phyloP scores from a whole-genome alignment of 495 filamentous ascomycete species.

The Hypoxylon trugodes region DNA sequence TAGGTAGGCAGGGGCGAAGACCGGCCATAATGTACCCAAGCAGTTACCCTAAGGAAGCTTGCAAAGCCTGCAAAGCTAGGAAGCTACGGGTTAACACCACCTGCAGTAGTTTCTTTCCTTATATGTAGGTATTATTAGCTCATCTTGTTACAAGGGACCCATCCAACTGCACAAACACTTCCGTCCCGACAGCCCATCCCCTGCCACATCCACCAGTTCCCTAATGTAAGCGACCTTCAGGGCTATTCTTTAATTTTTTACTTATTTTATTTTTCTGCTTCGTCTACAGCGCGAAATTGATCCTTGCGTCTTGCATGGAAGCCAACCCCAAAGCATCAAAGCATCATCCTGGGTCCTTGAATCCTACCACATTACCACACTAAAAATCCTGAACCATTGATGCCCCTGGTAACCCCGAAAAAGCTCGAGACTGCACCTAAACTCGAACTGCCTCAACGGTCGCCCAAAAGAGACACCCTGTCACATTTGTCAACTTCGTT shows the following conservation, averaged over 20 bases:
- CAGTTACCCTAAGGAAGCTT: not conserved
- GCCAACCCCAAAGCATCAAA: conserved; percentile 15
- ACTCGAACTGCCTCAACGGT: conserved; percentile 32
- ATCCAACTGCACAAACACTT: conserved; percentile 30
- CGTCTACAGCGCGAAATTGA: conserved; percentile 8
- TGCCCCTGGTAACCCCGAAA: conserved; percentile 17
- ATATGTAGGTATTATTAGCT: conserved; percentile 25
- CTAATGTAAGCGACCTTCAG: conserved; percentile 19
- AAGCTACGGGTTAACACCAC: conserved; percentile 23
- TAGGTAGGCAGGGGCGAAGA: conserved; percentile 9
- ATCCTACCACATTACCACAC: conserved; percentile 26
- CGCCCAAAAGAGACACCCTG: conserved; percentile 33
- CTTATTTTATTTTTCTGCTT: conserved; percentile 18
- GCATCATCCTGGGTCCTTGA: conserved; percentile 15
- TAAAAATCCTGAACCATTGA: conserved; percentile 25
- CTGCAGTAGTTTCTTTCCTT: conserved; percentile 33
- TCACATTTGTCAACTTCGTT: conserved; percentile 5
- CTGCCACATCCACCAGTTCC: conserved; percentile 18
- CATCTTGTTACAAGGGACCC: conserved; percentile 2
- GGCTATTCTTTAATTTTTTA: no score
- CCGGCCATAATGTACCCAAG: not conserved
- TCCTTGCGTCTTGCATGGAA: conserved; percentile 33
- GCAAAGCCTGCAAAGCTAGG: not conserved
- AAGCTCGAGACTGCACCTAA: conserved; percentile 26
- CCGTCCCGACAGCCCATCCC: conserved; percentile 21